Percentiles rank a stretch among this genome's conserved stretches.
phyloP scores from a whole-genome alignment of 495 filamentous ascomycete genomes.

The Aspergillus wentii region DNA sequence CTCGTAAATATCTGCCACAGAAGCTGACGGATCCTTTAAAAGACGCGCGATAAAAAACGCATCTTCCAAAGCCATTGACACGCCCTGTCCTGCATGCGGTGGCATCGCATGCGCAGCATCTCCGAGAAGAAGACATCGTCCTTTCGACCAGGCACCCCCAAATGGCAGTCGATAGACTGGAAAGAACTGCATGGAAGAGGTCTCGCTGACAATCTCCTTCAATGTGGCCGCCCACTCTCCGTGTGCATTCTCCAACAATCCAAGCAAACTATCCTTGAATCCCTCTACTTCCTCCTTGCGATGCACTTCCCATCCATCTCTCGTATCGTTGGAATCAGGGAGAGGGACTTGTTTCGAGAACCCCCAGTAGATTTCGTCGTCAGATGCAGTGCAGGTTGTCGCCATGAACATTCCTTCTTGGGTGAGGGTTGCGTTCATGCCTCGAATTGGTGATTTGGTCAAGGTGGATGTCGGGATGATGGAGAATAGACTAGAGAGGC shows the following conservation, averaged over 20 bases:
- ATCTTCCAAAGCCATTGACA: conserved; percentile 44
- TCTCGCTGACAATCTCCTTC: conserved; percentile 30
- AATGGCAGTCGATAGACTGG: conserved; percentile 43
- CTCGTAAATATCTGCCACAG: conserved; percentile 15
- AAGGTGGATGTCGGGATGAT: conserved; percentile 26
- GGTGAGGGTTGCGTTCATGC: conserved; percentile 40
- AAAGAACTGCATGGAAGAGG: conserved; percentile 40
- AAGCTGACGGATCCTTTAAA: conserved; percentile 16
- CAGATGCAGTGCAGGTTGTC: conserved; percentile 22
- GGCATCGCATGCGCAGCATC: conserved; percentile 45
- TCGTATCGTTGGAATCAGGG: conserved; percentile 20
- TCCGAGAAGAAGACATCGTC: conserved; percentile 28
- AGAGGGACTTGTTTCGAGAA: conserved; percentile 21
- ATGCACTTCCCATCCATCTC: conserved; percentile 39
- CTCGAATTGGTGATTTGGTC: conserved; percentile 9
- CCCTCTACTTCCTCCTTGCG: conserved; percentile 30
- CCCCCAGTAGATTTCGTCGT: conserved; percentile 24
- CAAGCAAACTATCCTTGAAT: conserved; percentile 25
- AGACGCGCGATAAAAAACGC: conserved; percentile 30
- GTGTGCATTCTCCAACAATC: conserved; percentile 28
- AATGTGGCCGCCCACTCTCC: conserved; percentile 39
- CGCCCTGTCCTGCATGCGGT: conserved; percentile 41
- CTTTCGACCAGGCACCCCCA: conserved; percentile 36
- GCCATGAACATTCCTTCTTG: conserved; percentile 45
- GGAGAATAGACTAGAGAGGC: conserved; percentile 36